Base-by-base conservation (phyloP, 164 flowering plant genomes). In the Macadamia integrifolia region DNA sequence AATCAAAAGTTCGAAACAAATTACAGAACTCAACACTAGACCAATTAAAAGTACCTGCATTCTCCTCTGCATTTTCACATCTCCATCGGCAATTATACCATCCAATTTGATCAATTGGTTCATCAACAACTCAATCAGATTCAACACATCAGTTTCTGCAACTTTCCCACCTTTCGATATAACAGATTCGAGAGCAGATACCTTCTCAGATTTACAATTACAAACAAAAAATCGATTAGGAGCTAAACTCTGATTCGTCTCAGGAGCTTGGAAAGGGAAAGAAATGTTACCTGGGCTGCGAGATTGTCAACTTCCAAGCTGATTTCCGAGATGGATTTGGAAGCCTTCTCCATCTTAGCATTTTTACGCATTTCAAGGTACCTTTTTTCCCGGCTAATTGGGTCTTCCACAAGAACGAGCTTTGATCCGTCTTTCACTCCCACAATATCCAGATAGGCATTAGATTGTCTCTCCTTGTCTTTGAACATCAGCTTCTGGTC, bases 391-490 rank as follows among this genome's bases (percentile, higher is more conserved):
- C 86, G 85, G 67, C 95, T 85, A 50, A 83, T 77, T 0, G 93
- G 84, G 72, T 93, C 98, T 74, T 93, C 95, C 14, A 83, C 58
- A 14, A 91, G 69, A 31, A 89, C 89, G n/a, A 93, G 66, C 66
- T 91, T 93, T 0, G 98, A 91, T 61, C 76, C 48, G 64, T 93
- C 89, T 72, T 91, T 93, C 23, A 93, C 97, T 0, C 98, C 98
- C 0, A 73, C 77, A 1, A 74, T 71, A 70, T 93, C 98, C 1
- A 93, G 85, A 61, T 75, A 93, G 0, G 86, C 80, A 1, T 80
- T 89, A 0, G 93, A 88, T 65, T 86, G 88, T 58, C 91, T 88
- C 86, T 89, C 97, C 65, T 89, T 93, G 70, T 87, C 90, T 70
- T 89, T 91, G 80, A 71, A 93, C 6, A 85, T 9, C 63, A 93